Base-by-base conservation (phyloP, 495 filamentous ascomycete species). In the Lentithecium fluviatile region DNA sequence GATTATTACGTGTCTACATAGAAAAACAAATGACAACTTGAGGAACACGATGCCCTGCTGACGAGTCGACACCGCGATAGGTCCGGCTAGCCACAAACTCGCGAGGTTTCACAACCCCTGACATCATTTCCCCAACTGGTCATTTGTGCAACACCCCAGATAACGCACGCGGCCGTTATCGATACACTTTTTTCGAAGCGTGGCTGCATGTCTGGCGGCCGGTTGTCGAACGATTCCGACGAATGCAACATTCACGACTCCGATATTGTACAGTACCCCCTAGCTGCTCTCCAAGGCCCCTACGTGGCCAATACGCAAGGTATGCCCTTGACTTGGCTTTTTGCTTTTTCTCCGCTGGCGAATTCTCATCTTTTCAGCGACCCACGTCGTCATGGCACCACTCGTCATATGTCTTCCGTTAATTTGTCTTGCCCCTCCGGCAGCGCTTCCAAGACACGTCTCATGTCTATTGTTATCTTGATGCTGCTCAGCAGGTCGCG, bases 201-300 rank as follows among this genome's bases (percentile, higher is more conserved):
- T 56, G 52, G 52, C 52, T 42, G 38, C 19, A 46, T 29, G 8
- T 19, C 43, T 38, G n/a, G 11, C 23, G 25, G 23, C 11, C 40
- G 46, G 6, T 15, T 13, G 40, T 40, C 20, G 47, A 2, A n/a
- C 40, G 51, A 50, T 62, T 56, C 59, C 59, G 43, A 56, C 40
- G 13, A 40, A 56, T 62, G 59, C 52, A 62, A 62, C 59, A 40
- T 56, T 24, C 48, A 24, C 49, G 58, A n/a, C n/a, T n/a, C n/a
- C n/a, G n/a, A 51, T 46, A 32, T 51, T 40, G 34, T 47, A 42
- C 58, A 43, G 17, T 15, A 15, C 23, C 36, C 36, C 32, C 17
- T 24, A 3, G 38, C 46, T 42, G 8, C 45, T 40, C 24, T 34
- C 5, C 43, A 20, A 3, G 20, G 26, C 29, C 26, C 6, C 23